A percentile compares a stretch with the other conserved stretches of the same genome.
Evolutionary conservation across 2,329 filamentous ascomycete species (phyloP).

Genomic region (Fusarium sp.): DNA sequence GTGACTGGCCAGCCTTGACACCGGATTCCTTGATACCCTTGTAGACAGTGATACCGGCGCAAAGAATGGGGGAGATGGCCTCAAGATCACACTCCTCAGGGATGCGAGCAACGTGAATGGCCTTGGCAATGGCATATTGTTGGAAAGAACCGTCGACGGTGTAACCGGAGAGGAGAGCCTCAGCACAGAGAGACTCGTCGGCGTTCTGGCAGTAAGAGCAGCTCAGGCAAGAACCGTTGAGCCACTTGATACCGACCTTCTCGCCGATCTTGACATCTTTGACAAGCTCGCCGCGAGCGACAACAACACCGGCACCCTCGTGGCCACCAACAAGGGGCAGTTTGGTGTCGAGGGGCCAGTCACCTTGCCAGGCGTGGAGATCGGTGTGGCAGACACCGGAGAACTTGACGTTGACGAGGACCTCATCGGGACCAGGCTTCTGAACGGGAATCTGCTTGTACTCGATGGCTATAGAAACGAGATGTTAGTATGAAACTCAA

Average conservation of each 20-base stretch:
- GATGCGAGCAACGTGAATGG: conserved; percentile 83
- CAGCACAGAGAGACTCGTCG: conserved; percentile 85
- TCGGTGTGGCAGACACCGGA: conserved; percentile 93
- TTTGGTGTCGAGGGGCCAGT: conserved; percentile 89
- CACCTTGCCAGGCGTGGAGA: conserved; percentile 81
- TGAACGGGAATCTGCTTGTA: conserved; percentile 87
- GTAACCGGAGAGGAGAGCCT: conserved; percentile 84
- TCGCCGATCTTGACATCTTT: conserved; percentile 84
- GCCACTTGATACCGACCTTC: conserved; percentile 90
- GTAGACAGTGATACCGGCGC: conserved; percentile 89
- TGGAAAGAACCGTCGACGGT: conserved; percentile 95
- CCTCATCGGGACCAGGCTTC: conserved; percentile 86
- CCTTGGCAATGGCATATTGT: conserved; percentile 90
- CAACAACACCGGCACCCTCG: conserved; percentile 83
- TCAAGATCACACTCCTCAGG: conserved; percentile 82
- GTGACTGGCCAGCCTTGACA: conserved; percentile 76
- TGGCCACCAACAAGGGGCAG: conserved; percentile 86
- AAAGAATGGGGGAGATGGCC: conserved; percentile 81
- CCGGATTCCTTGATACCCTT: conserved; percentile 90
- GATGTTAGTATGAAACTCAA: conserved; percentile 26
- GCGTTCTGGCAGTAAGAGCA: conserved; percentile 85
- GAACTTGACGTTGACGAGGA: conserved; percentile 91
- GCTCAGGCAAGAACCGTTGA: conserved; percentile 85
- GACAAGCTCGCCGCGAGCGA: conserved; percentile 81
- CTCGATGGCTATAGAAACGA: conserved; percentile 60